These are phyloP conservation scores for Hyaloscypha finlandica DNA, from an alignment of 495 filamentous ascomycete species.

Conservation along the genomic window DNA sequence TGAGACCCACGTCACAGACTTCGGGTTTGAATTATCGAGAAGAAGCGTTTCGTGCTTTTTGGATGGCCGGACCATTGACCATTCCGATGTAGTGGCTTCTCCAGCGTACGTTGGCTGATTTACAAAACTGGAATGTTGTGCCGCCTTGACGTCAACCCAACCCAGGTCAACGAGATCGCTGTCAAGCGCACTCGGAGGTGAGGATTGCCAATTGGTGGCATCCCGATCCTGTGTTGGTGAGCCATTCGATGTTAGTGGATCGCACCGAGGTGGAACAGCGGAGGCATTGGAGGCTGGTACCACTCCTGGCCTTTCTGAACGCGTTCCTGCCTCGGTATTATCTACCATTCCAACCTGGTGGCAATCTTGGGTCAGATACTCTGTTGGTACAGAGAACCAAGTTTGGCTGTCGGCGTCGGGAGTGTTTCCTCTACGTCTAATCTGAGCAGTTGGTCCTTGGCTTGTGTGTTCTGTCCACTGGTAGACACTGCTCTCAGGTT, in stretches of 20 bases:
- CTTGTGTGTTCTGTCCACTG: not conserved
- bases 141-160: not conserved
- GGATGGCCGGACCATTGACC: not conserved
- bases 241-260: too few relatives aligned
- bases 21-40: not conserved
- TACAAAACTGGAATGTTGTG: not conserved
- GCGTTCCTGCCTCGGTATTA: not conserved
- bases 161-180: not conserved
- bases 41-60: not conserved
- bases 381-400: not conserved
- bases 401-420: not conserved
- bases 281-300: not conserved
- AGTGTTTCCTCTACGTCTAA: not conserved
- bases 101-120: too few relatives aligned
- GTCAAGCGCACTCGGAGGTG: not conserved
- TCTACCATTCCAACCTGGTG: not conserved
- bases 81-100: not conserved
- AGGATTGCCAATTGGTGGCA: too few relatives aligned
- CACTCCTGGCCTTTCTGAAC: not conserved
- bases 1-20: constrained; percentile 8
- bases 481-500: not conserved
- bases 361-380: not conserved
- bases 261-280: too few relatives aligned
- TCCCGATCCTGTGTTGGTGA: too few relatives aligned
- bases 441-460: not conserved